Evolutionary conservation across 2,329 filamentous ascomycete species (phyloP), one percentile per base, ranked within the genome.

Genomic region (Colletotrichum tropicicola): DNA sequence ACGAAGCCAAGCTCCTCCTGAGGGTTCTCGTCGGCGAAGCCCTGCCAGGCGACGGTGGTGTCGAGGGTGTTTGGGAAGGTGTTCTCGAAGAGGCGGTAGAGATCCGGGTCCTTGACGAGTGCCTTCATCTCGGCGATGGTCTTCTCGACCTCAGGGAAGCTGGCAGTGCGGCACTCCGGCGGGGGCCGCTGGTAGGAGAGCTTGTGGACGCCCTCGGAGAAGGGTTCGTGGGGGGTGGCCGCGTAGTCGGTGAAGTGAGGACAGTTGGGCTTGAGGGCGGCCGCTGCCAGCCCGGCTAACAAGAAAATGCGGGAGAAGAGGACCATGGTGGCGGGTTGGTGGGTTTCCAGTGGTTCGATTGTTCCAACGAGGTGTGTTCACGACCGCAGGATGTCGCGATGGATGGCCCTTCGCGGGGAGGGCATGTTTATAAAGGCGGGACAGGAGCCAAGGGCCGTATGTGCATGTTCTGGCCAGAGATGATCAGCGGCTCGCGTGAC

Each of bases 151-250:
- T 89, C 84, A 2, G 89, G 85, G 3, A 92, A 92, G 67, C 87
- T 87, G 81, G 96, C 97, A 1, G 92, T 97, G 54, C 94, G 91
- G 75, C 94, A 98, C 71, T 87, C 85, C 54, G 85, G 81, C 2
- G 85, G 85, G 0, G 95, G 95, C 27, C 95, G 87, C 80, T 97
- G 93, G 75, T 87, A 97, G 1, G 93, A 91, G 8, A 97, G 87
- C 60, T 87, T 82, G 74, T 96, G 86, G 7, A 87, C 88, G 12
- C 95, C 94, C n/a, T 85, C 79, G 68, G 92, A 97, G 71, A 89
- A 89, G 1, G 95, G 95, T 35, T 84, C 80, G 74, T 95, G 91
- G 19, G 68, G 69, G 10, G 74, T 48, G 13, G 59, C 63, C 19
- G 77, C 76, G 52, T 78, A 79, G 52, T 73, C 59, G 51, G 76